Base-by-base conservation (phyloP, 352 stramenopile genomes). In the Phytophthora quininea region DNA sequence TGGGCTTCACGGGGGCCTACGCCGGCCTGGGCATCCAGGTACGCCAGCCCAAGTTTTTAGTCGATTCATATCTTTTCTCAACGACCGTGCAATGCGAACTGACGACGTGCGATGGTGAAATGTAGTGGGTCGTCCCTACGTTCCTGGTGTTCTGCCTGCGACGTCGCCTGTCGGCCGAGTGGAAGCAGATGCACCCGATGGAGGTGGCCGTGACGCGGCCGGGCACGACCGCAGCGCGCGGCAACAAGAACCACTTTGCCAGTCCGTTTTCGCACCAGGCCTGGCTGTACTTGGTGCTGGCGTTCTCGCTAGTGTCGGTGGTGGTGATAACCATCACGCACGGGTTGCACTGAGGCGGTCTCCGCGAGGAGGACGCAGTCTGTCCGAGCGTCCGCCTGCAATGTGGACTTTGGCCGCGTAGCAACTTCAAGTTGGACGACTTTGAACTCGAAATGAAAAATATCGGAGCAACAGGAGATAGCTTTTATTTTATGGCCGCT, bases 1-100 rank as follows among this genome's bases (percentile, higher is more conserved):
- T 96, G 49, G 85, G 88, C 53, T 93, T 93, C 68, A 96, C 88
- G 6, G 88, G 88, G 57, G 84, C 86, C 4, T 96, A 96, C 67
- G 88, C 88, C 2, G 88, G 88, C 7, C 78, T 96, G 49, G 85
- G 86, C 64, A 96, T 96, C 61, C 88, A 93, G 78, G 84, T 93
- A 69, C 55, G 73, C 67, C 37, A 49, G 12, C 11, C 35, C 32
- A 27, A 38, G 43, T 53, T 69, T 46, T 54, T 70, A 50, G 43
- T 62, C 71, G 24, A 15, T 31, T 70, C 60, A 43, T 46, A 56
- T 60, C 50, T 64, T 66, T 71, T 72, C 59, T 68, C 59, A 7
- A 69, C 32, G 43, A 60, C 47, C 54, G 35, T 5, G 10, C 35
- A 40, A 40, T 40, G 35, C 35, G 10, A 40, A 73, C 61, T 75